Conservation (phyloP, 345 rosid species). For the Moringa oleifera region DNA sequence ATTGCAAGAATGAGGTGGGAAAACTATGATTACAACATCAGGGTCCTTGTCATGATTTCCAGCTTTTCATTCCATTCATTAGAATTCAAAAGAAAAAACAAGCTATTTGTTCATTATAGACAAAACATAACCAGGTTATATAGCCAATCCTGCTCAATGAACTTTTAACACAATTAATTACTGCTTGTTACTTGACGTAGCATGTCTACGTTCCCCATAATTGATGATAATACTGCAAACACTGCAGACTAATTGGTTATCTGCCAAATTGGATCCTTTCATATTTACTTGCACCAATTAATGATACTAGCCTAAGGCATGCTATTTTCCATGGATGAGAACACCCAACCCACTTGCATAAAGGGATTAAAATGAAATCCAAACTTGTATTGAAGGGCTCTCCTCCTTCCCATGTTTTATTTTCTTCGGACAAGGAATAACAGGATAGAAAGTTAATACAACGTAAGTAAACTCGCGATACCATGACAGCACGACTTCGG, state of each 20-base stretch:
- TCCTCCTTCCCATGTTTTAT: constrained; percentile 10
- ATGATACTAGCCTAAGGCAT: not conserved
- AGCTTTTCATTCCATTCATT: not conserved
- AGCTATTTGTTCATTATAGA: not conserved
- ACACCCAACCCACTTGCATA: constrained; percentile 5
- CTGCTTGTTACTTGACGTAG: not conserved
- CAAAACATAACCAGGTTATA: not conserved
- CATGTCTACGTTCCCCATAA: not conserved
- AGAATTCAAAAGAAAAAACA: not conserved
- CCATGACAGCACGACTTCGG: constrained; percentile 90
- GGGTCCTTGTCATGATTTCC: not conserved
- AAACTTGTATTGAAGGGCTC: constrained; percentile 1
- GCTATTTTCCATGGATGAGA: constrained; percentile 1
- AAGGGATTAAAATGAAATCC: constrained; percentile 4
- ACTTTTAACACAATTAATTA: not conserved
- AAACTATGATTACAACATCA: too few species aligned
- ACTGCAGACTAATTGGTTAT: not conserved
- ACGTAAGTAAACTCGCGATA: constrained; percentile 44
- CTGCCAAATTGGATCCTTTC: not conserved
- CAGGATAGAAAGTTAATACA: constrained; percentile 33
- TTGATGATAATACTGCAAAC: not conserved
- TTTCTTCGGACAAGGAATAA: constrained; percentile 9
- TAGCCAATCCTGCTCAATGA: not conserved
- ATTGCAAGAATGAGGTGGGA: not conserved
- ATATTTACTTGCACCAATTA: too few species aligned